A percentile compares a stretch with the other conserved stretches of the same genome.
Evolutionary conservation across 2,329 filamentous ascomycete species (phyloP).

Genomic region (Fonsecaea pedrosoi): DNA sequence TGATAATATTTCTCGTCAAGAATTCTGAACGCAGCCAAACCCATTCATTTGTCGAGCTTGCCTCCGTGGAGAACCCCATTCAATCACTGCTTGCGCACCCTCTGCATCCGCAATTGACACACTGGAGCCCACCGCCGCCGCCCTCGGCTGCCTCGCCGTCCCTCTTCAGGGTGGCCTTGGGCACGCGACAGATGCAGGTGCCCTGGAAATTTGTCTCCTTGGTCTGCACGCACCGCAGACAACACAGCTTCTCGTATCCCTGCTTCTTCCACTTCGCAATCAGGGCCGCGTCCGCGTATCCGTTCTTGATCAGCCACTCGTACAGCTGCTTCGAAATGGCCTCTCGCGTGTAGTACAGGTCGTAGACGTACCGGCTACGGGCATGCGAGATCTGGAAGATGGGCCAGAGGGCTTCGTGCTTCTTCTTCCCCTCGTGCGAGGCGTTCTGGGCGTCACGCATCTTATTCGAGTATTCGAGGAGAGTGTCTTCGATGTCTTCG

Average conservation of each 20-base stretch:
- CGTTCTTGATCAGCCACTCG: constrained; percentile 95
- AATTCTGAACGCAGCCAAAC: neutral
- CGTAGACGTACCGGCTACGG: constrained; percentile 88
- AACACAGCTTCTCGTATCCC: constrained; percentile 98
- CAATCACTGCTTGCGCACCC: constrained; percentile 87
- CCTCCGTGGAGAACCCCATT: constrained; percentile 3
- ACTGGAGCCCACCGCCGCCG: constrained; percentile 69
- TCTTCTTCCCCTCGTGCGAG: constrained; percentile 77
- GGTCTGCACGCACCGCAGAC: constrained; percentile 95
- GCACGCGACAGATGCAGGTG: constrained; percentile 96
- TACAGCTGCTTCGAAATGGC: constrained; percentile 91
- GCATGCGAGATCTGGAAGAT: constrained; percentile 93
- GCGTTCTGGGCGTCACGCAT: constrained; percentile 87
- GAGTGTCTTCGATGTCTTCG: constrained; percentile 72
- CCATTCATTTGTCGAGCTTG: neutral
- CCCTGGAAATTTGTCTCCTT: constrained; percentile 99
- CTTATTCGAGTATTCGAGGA: constrained; percentile 71
- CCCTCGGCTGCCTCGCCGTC: constrained; percentile 50
- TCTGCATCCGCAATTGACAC: constrained; percentile 91
- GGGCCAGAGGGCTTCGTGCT: constrained; percentile 93
- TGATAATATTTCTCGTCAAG: neutral
- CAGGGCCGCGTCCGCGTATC: constrained; percentile 90
- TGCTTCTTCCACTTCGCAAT: constrained; percentile 99
- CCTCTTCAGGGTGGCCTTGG: constrained; percentile 86
- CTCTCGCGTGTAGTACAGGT: constrained; percentile 97